A percentile compares a stretch with the other conserved stretches of the same genome.
Conservation (phyloP, 305 asterid species). For the Fraxinus baroniana region DNA sequence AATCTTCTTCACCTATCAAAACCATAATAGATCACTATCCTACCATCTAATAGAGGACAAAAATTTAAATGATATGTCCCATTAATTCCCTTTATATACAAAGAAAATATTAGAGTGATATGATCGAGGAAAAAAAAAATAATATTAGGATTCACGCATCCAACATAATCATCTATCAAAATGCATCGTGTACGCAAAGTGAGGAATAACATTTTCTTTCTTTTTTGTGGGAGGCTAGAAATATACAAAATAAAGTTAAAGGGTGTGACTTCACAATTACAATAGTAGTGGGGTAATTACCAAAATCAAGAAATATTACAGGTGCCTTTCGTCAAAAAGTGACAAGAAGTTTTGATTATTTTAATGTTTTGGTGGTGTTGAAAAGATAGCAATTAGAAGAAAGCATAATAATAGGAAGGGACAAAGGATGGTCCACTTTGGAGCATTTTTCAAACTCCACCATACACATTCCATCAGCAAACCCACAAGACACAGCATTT, state of each 20-base stretch:
- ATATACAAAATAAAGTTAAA: neutral
- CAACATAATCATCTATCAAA: neutral
- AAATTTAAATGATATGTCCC: too few species aligned
- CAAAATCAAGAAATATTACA: neutral
- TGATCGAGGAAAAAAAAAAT: too few species aligned
- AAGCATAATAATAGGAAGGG: slow-evolving; percentile 14
- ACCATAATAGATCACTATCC: too few species aligned
- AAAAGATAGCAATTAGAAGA: slow-evolving; percentile 7
- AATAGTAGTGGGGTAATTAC: neutral
- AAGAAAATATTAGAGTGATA: too few species aligned
- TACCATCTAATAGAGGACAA: too few species aligned
- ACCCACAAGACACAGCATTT: slow-evolving; percentile 14
- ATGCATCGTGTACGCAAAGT: neutral
- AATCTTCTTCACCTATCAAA: too few species aligned
- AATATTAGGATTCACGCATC: too few species aligned
- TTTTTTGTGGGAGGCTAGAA: neutral
- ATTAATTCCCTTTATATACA: too few species aligned
- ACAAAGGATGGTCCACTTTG: slow-evolving; percentile 33
- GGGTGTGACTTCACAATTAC: neutral
- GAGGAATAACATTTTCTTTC: neutral
- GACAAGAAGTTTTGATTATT: slow-evolving; percentile 21
- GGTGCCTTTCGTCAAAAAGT: neutral
- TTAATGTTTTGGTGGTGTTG: slow-evolving; percentile 18
- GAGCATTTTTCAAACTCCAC: slow-evolving; percentile 35
- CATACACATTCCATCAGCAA: slow-evolving; percentile 39